Evolutionary conservation across 257 asterid genomes (phyloP).

Genomic region (Solanum raphanifolium): DNA sequence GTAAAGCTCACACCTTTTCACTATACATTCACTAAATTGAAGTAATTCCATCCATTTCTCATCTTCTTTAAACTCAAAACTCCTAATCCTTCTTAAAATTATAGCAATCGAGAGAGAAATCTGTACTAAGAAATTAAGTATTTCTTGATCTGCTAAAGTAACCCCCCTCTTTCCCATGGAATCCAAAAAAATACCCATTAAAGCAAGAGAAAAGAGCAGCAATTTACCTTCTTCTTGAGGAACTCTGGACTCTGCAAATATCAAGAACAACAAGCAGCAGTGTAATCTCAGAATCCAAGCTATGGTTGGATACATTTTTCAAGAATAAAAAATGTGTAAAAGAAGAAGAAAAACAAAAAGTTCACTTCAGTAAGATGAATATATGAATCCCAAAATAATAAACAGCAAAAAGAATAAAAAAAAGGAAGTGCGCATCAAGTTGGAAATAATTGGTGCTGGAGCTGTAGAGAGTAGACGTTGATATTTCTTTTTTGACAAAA

Average conservation of each 20-base stretch:
- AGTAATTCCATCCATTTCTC: neutral
- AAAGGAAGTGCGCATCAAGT: neutral
- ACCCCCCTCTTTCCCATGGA: neutral
- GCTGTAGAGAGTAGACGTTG: neutral
- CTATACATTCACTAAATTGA: neutral
- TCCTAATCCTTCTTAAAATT: neutral
- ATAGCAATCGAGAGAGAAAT: neutral
- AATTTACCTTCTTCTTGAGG: conserved; percentile 23
- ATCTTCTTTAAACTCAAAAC: neutral
- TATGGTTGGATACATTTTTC: neutral
- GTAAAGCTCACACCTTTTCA: neutral
- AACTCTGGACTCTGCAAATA: conserved; percentile 8
- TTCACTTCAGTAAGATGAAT: neutral
- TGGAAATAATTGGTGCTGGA: neutral
- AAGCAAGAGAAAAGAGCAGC: neutral
- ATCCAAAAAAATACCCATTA: neutral
- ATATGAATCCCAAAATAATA: neutral
- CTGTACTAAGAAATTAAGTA: neutral
- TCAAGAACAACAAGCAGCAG: conserved; percentile 4
- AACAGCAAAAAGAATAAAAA: neutral
- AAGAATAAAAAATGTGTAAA: neutral
- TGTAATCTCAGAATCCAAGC: conserved; percentile 7
- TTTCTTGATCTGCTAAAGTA: neutral
- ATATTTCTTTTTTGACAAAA: neutral
- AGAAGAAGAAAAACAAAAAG: neutral